These are phyloP conservation scores for Scleroderma bovista DNA, from an alignment of 768 basidiomycete genomes.

Conservation along the genomic window DNA sequence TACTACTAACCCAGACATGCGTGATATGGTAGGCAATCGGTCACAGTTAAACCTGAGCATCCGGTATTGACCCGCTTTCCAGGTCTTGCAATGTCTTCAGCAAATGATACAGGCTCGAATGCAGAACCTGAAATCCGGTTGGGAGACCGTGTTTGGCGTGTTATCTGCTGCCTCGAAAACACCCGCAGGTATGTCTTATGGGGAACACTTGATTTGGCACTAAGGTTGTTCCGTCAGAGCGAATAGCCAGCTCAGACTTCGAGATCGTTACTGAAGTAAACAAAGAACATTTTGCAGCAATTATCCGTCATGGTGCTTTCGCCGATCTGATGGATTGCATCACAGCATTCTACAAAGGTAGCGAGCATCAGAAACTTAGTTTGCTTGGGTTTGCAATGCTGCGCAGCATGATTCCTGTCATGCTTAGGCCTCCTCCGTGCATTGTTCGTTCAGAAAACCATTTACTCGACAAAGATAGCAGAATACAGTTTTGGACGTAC, in stretches of 20 bases:
- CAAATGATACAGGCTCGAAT: slow-evolving; percentile 98
- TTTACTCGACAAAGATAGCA: slow-evolving; percentile 62
- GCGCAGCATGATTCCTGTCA: slow-evolving; percentile 84
- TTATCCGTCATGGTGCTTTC: slow-evolving; percentile 91
- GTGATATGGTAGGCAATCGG: slow-evolving; percentile 73
- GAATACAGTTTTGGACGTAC: slow-evolving; percentile 98
- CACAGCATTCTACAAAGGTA: slow-evolving; percentile 98
- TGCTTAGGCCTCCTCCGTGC: slow-evolving; percentile 80
- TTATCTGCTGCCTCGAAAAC: slow-evolving; percentile 96
- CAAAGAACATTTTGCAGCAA: slow-evolving; percentile 83
- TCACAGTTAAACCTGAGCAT: background rate
- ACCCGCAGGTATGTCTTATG: slow-evolving; percentile 56
- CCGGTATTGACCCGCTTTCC: slow-evolving; percentile 1
- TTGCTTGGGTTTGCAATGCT: slow-evolving; percentile 96
- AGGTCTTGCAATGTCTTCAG: slow-evolving; percentile 96
- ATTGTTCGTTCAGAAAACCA: slow-evolving; percentile 30
- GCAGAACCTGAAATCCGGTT: slow-evolving; percentile 94
- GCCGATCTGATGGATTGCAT: slow-evolving; percentile 96
- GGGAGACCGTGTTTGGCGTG: slow-evolving; percentile 99
- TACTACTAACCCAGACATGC: slow-evolving; percentile 90
- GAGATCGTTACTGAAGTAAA: slow-evolving; percentile 93
- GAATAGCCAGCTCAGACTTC: slow-evolving; percentile 89
- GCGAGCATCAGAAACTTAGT: slow-evolving; percentile 98
- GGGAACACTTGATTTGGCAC: background rate
- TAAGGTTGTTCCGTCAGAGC: slow-evolving; percentile 46